These are phyloP conservation scores for Gossypioides kirkii DNA, from an alignment of 345 rosid genomes.

Conservation along the genomic window DNA sequence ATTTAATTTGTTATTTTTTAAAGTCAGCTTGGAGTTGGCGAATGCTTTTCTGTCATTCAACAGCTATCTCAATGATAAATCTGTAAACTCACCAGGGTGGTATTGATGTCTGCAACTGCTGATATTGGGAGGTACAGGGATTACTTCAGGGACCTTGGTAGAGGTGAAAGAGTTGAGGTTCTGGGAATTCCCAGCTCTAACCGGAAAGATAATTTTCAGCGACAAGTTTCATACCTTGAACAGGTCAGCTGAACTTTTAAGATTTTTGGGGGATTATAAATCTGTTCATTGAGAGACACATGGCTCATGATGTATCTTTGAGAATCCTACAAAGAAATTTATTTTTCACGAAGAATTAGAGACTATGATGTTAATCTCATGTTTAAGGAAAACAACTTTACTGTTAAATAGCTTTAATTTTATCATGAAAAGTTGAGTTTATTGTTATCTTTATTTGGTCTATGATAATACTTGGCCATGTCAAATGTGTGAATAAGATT, in stretches of 20 bases:
- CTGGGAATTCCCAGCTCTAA: constrained; percentile 71
- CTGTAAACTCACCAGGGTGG: constrained; percentile 53
- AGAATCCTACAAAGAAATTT: not conserved
- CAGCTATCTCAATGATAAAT: not conserved
- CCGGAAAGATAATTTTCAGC: constrained; percentile 58
- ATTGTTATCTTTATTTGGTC: constrained; percentile 1
- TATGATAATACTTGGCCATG: not conserved
- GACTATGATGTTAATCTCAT: not conserved
- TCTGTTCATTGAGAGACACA: not conserved
- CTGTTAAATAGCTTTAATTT: not conserved
- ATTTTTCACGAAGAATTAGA: not conserved
- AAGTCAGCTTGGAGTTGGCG: not conserved
- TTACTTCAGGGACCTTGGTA: constrained; percentile 80
- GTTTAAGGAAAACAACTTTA: not conserved
- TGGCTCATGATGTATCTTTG: not conserved
- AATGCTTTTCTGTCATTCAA: not conserved
- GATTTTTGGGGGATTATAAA: not conserved
- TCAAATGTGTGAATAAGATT: constrained; percentile 1
- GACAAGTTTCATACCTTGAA: constrained; percentile 69
- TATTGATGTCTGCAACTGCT: constrained; percentile 97
- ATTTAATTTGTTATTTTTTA: not conserved
- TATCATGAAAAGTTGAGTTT: constrained; percentile 8
- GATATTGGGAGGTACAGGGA: constrained; percentile 76
- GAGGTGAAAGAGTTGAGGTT: constrained; percentile 91
- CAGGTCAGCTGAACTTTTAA: constrained; percentile 38